Percentiles rank a stretch among this genome's conserved stretches.
These are phyloP conservation scores for Eucommia ulmoides DNA, from an alignment of 257 asterid genomes.

Conservation along the genomic window DNA sequence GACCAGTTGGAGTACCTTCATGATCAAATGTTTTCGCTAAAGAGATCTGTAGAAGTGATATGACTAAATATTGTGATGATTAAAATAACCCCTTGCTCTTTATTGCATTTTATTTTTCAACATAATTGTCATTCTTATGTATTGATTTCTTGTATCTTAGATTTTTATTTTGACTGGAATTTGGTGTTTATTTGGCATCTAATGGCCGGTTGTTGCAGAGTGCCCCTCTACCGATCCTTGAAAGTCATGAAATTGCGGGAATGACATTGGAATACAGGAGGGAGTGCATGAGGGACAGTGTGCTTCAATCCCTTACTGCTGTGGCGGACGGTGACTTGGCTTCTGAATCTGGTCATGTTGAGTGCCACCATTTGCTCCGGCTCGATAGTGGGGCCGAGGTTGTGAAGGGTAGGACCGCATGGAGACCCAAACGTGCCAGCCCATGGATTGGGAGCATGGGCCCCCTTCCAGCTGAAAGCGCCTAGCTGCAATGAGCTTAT, in stretches of 20 bases:
- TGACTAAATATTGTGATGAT: no score
- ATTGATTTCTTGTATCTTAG: no score
- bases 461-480: slow-evolving; percentile 34
- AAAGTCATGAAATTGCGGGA: slow-evolving; percentile 72
- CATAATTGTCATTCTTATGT: no score
- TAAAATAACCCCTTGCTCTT: no score
- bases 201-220: slow-evolving; percentile 64
- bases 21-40: no score
- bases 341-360: slow-evolving; percentile 30
- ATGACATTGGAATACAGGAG: slow-evolving; percentile 84
- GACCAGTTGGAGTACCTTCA: no score
- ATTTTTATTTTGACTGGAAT: no score
- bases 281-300: slow-evolving; percentile 96
- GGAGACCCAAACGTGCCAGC: slow-evolving; percentile 69
- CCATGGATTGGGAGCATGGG: slow-evolving; percentile 22
- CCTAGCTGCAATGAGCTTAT: slow-evolving; percentile 17
- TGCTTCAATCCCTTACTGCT: slow-evolving; percentile 80
- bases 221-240: slow-evolving; percentile 74
- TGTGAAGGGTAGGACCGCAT: slow-evolving; percentile 74
- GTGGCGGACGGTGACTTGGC: slow-evolving; percentile 36
- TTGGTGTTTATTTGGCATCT: no score
- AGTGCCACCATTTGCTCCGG: slow-evolving; percentile 93
- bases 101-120: no score
- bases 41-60: no score
- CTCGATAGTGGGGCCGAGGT: slow-evolving; percentile 77